phyloP scores from a whole-genome alignment of 345 rosid genomes.

The Cochlearia excelsa region DNA sequence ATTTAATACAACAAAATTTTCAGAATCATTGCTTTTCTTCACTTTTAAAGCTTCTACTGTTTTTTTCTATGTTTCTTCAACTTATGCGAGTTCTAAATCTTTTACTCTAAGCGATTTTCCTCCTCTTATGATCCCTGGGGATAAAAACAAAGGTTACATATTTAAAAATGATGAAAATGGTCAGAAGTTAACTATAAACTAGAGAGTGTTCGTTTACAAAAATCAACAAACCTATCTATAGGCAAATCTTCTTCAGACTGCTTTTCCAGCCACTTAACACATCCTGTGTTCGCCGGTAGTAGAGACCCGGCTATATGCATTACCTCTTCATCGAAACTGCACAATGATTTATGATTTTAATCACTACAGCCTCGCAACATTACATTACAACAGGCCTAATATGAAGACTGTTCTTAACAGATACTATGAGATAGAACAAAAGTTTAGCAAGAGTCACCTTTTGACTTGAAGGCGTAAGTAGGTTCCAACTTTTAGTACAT shows the following conservation, averaged over 20 bases:
- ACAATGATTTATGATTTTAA: neutral
- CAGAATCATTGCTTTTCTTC: too few species aligned
- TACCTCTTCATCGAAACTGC: slow-evolving; percentile 76
- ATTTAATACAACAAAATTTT: too few species aligned
- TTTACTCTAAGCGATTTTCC: slow-evolving; percentile 18
- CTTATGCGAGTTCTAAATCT: too few species aligned
- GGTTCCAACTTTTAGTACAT: slow-evolving; percentile 66
- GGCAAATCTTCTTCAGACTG: slow-evolving; percentile 31
- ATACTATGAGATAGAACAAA: neutral
- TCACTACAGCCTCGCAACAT: slow-evolving; percentile 2
- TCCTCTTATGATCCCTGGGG: slow-evolving; percentile 41
- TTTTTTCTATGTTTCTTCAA: too few species aligned
- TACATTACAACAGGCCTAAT: neutral
- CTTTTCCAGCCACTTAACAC: slow-evolving; percentile 56
- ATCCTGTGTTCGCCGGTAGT: slow-evolving; percentile 55
- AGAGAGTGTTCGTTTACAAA: slow-evolving; percentile 1
- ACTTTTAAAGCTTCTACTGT: too few species aligned
- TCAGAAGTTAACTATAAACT: neutral
- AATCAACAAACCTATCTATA: slow-evolving; percentile 41
- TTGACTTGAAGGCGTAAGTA: slow-evolving; percentile 64
- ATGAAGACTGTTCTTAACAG: neutral
- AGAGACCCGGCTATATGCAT: slow-evolving; percentile 70
- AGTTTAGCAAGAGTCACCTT: slow-evolving; percentile 46
- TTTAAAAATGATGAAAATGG: slow-evolving; percentile 10
- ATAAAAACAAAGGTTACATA: neutral